These are phyloP conservation scores for Claviceps spartinae DNA, from an alignment of 2,329 filamentous ascomycete species.

Conservation along the genomic window DNA sequence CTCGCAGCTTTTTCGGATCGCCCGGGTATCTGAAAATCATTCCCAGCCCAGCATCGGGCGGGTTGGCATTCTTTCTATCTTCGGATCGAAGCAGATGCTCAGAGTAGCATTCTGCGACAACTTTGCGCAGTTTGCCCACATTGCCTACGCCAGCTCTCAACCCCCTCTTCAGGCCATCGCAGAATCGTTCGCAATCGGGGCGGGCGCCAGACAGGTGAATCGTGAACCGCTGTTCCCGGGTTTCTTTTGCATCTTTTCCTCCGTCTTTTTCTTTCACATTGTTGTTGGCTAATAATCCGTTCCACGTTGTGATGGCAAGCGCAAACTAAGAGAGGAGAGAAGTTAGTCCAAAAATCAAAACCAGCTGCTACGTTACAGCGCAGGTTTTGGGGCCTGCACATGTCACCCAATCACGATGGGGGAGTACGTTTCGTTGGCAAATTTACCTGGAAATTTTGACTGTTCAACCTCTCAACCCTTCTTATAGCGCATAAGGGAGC, in stretches of 20 bases:
- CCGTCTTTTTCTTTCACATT: conserved; percentile 34
- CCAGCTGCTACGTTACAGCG: not conserved
- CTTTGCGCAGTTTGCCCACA: conserved; percentile 68
- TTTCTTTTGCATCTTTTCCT: conserved; percentile 29
- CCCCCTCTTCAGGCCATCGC: conserved; percentile 85
- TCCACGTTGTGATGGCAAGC: conserved; percentile 91
- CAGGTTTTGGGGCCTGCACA: not conserved
- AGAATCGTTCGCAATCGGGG: conserved; percentile 86
- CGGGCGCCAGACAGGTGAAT: conserved; percentile 82
- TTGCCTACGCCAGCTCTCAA: conserved; percentile 77
- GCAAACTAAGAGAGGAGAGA: conserved; percentile 48
- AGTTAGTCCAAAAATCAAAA: not conserved
- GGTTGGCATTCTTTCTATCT: conserved; percentile 40
- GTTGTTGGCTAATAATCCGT: conserved; percentile 49
- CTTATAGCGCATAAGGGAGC: conserved; percentile 85
- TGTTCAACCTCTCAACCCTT: conserved; percentile 83
- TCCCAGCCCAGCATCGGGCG: conserved; percentile 83
- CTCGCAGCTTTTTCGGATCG: conserved; percentile 83
- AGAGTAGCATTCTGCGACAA: conserved; percentile 79
- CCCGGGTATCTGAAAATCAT: conserved; percentile 90
- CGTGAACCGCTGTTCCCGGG: conserved; percentile 69
- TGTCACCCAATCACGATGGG: not conserved
- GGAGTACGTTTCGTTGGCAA: not conserved
- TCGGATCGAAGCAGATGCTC: conserved; percentile 61
- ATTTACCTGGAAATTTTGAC: conserved; percentile 63